Conservation (phyloP, 306 rosid species). For the Echinosophora koreensis region DNA sequence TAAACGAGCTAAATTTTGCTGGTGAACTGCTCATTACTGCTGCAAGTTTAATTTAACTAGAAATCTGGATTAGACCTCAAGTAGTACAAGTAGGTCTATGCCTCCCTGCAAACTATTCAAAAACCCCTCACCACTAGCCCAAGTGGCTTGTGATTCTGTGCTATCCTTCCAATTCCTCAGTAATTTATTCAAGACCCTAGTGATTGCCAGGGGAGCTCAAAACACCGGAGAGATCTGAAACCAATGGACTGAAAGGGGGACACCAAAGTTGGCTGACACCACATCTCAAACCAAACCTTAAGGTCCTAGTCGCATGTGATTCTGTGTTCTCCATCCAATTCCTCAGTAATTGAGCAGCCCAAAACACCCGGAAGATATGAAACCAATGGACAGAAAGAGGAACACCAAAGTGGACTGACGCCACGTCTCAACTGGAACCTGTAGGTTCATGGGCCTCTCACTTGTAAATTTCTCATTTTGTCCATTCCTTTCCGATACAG, state of each 20-base stretch:
- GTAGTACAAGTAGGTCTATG: background rate
- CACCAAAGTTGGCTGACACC: too few relatives aligned
- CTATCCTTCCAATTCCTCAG: conserved; percentile 2
- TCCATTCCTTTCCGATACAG: too few relatives aligned
- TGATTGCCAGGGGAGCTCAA: background rate
- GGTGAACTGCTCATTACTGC: background rate
- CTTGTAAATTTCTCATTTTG: too few relatives aligned
- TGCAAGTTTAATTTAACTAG: background rate
- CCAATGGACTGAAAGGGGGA: too few relatives aligned
- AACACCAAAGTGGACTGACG: background rate
- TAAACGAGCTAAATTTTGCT: background rate
- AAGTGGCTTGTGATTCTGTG: background rate
- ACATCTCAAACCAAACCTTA: too few relatives aligned
- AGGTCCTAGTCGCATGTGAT: background rate
- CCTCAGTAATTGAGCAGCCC: background rate
- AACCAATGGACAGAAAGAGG: background rate
- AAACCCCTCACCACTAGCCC: conserved; percentile 9
- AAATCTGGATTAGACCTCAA: conserved; percentile 6
- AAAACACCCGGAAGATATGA: background rate
- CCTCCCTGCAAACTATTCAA: background rate
- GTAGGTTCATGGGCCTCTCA: background rate
- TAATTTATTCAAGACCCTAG: conserved; percentile 8
- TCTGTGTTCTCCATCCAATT: background rate
- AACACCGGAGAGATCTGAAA: background rate
- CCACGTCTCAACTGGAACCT: background rate